Base-by-base conservation (phyloP, 2,329 filamentous ascomycete species). In the Aspergillus texensis region DNA sequence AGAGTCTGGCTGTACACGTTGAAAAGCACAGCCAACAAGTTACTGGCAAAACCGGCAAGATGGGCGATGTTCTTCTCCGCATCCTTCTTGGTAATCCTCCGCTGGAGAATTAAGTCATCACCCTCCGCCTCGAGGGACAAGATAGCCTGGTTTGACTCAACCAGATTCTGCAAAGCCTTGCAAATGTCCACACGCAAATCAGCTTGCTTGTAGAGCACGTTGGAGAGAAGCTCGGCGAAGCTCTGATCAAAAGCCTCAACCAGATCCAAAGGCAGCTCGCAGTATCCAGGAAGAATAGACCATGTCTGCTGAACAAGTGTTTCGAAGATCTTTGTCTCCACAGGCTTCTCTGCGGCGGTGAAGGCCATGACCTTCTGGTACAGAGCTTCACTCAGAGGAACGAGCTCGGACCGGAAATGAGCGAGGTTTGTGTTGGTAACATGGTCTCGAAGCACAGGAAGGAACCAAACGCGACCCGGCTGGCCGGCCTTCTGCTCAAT, bases 1-100 rank as follows among this genome's bases (percentile, higher is more conserved):
- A 99, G 84, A 0, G 95, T 99, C 78, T 97, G 92, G 67, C 92
- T 97, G 81, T 99, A 99, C 52, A 99, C 94, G 75, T 99, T 99
- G 84, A 99, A 98, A n/a, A 99, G 83, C 0, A 98, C 94, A 8
- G 95, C 94, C 48, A 99, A 87, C 79, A 99, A 86, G 72, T 98
- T 98, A 65, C 90, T 90, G 1, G 94, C 86, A 74, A 95, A 94
- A 1, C 83, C 82, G 19, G 92, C 88, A 14, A 99, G 83, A 75
- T 96, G 90, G n/a, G 88, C 82, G 45, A 98, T 81, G 74, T 97
- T 97, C 78, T 89, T 89, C 75, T 88, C 82, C 0, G 95, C 94
- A 45, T 88, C 84, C 4, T 83, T 86, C 75, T 91, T 93, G 4
- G 91, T 89, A 16, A 97, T 86, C 57, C 94, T 86, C 71, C 91